Evolutionary conservation across 306 rosid species (phyloP), one percentile per base, ranked within the genome.

Genomic region (Alnus rubra): DNA sequence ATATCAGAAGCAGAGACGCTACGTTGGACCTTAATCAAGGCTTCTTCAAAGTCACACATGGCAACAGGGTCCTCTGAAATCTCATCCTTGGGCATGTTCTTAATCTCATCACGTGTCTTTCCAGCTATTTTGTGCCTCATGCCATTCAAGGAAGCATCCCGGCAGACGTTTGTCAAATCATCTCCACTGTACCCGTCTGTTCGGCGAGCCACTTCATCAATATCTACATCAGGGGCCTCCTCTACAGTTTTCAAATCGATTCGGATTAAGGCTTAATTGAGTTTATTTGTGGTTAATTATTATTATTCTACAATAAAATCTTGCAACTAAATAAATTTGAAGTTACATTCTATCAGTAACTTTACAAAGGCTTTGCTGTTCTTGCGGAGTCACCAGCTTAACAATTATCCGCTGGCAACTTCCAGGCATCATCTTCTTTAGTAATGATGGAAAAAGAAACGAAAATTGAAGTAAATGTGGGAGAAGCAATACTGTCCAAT

Each of bases 11-110:
- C 89, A 49, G 97, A 96, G 86, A 96, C 98, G 86, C 99, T 96
- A 62, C 98, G 82, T 67, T 93, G 98, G 76, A 96, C 98, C 89
- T 96, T 96, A 50, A 1, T 82, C 85, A 96, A 79, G 72, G 98
- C 98, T 91, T 96, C 99, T 86, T 93, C 97, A 48, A 96, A 96
- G 86, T 93, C 98, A 9, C 99, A 96, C 99, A 93, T 96, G 82
- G 94, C 99, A 76, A 93, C 91, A 51, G 99, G 98, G 82, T 96
- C 99, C 14, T 93, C 93, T 55, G 96, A 91, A 77, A 96, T 96
- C n/a, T 93, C 93, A 76, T 96, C 98, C 89, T 93, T 96, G 12
- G 99, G 39, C 99, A 96, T 90, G 92, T 76, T 96, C 88, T 93
- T 96, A 42, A 93, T 96, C 94, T 93, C 98, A 11, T 96, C 99